phyloP scores from a whole-genome alignment of 192 early-diverging fungal genomes.

The Coemansia furcata region DNA sequence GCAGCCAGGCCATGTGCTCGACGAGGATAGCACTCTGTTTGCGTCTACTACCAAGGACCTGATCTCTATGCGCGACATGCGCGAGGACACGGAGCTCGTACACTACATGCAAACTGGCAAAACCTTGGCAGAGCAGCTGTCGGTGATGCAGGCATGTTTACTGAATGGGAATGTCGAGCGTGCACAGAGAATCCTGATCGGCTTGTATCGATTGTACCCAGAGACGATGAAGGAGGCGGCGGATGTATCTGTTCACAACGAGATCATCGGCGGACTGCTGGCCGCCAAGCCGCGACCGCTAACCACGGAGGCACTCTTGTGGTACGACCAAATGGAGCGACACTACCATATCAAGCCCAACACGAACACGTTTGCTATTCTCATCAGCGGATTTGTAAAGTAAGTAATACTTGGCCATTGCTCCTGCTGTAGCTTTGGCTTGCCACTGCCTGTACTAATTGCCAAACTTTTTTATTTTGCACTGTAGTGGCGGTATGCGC shows the following conservation, averaged over 20 bases:
- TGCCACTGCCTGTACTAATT: neutral
- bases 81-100: constrained; percentile 14
- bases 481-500: constrained; percentile 26
- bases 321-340: constrained; percentile 67
- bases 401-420: constrained; percentile 9
- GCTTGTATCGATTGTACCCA: constrained; percentile 62
- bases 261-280: constrained; percentile 74
- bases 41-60: constrained; percentile 8
- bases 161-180: constrained; percentile 68
- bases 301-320: constrained; percentile 59
- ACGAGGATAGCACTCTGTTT: constrained; percentile 26
- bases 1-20: neutral
- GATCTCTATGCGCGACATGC: constrained; percentile 12
- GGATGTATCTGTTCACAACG: constrained; percentile 75
- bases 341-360: constrained; percentile 60
- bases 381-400: constrained; percentile 68
- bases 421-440: neutral
- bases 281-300: constrained; percentile 52
- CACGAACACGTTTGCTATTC: constrained; percentile 71
- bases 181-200: constrained; percentile 69
- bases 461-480: neutral
- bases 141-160: constrained; percentile 75
- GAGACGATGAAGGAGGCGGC: constrained; percentile 68
- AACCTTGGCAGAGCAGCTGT: constrained; percentile 69
- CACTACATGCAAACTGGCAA: constrained; percentile 46